Conservation (phyloP, 192 early-diverging fungal genomes). For the Coemansia pectinata region DNA sequence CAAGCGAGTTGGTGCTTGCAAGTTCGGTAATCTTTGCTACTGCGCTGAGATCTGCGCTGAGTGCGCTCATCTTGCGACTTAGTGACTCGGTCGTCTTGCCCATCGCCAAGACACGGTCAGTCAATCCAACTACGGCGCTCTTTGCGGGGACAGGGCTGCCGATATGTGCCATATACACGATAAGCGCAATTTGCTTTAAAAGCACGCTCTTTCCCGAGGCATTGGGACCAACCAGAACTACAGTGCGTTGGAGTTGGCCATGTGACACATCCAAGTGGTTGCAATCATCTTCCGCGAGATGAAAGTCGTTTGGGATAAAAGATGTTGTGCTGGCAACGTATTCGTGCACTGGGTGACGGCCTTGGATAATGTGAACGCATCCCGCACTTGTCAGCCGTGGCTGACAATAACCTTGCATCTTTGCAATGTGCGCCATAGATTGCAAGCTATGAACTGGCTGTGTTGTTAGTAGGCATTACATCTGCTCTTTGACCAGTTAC, state of each 20-base stretch:
- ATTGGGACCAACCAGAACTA: conserved; percentile 83
- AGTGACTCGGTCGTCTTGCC: conserved; percentile 44
- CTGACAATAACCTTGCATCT: conserved; percentile 21
- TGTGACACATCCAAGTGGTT: conserved; percentile 1
- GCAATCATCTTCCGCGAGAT: conserved; percentile 46
- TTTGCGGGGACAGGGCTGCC: conserved; percentile 88
- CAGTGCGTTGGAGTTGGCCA: conserved; percentile 38
- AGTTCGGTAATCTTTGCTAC: conserved; percentile 15
- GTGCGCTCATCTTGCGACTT: conserved; percentile 22
- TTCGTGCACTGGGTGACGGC: conserved; percentile 44
- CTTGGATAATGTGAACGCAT: conserved; percentile 32
- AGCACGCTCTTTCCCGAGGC: conserved; percentile 80
- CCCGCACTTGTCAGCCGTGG: conserved; percentile 11
- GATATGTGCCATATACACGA: conserved; percentile 86
- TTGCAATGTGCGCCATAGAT: conserved; percentile 21
- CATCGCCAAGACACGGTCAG: conserved; percentile 74
- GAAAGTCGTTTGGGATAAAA: conserved; percentile 75
- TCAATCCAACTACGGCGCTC: conserved; percentile 68
- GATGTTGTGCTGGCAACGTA: conserved; percentile 62
- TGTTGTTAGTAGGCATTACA: not conserved
- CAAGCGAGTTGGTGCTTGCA: conserved; percentile 14
- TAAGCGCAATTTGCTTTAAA: conserved; percentile 75
- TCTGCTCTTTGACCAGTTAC: not conserved
- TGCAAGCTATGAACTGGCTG: conserved; percentile 26
- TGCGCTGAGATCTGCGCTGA: conserved; percentile 23